phyloP scores from a whole-genome alignment of 2,329 filamentous ascomycete genomes.

The Teratosphaeria zuluensis region DNA sequence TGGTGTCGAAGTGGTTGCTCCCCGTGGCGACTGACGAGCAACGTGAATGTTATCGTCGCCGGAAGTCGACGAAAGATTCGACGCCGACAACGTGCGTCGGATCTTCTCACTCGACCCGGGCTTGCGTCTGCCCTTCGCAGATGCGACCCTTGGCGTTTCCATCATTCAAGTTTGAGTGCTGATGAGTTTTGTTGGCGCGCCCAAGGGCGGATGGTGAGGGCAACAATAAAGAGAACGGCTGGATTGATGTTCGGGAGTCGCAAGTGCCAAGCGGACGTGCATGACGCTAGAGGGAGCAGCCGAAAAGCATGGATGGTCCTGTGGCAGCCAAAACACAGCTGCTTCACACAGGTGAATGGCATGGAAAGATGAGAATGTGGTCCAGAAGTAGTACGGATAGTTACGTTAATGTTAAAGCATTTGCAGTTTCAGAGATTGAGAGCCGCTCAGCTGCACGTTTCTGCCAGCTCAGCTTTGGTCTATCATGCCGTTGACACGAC shows the following conservation, averaged over 20 bases:
- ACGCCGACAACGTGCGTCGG: background rate
- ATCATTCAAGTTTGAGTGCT: background rate
- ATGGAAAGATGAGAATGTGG: too few species aligned
- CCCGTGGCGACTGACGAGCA: background rate
- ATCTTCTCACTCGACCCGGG: background rate
- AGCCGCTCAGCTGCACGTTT: too few species aligned
- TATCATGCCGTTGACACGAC: too few species aligned
- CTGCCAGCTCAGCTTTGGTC: too few species aligned
- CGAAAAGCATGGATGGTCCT: background rate
- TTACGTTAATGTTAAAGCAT: too few species aligned
- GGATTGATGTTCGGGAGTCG: background rate
- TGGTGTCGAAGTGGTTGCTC: background rate
- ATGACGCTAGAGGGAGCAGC: background rate
- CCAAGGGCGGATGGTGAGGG: background rate
- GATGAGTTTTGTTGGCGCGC: background rate
- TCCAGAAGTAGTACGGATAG: too few species aligned
- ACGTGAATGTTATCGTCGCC: background rate
- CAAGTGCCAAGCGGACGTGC: background rate
- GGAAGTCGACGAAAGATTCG: background rate
- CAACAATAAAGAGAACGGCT: background rate
- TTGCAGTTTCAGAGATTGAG: too few species aligned
- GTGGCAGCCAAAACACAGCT: background rate
- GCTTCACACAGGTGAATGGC: background rate
- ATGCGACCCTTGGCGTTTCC: background rate
- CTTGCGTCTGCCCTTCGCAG: background rate